Percentiles rank a stretch among this genome's conserved stretches.
Evolutionary conservation across 176 grass and related monocot species (phyloP).

Genomic region (Avena eriantha): DNA sequence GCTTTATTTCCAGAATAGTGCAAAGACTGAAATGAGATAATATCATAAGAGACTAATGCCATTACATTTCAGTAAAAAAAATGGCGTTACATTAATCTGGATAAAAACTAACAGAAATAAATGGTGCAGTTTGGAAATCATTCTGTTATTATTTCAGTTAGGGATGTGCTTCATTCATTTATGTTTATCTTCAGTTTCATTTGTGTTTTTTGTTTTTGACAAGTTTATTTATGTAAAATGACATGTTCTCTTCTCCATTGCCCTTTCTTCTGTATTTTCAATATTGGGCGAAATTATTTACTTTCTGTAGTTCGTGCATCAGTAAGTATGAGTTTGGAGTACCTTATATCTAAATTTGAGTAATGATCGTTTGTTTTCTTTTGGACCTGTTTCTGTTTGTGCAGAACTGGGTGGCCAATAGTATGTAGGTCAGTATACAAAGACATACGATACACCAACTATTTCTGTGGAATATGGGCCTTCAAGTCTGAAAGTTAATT

Average conservation of each 20-base stretch:
- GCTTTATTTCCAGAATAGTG: not conserved
- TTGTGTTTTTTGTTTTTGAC: not conserved
- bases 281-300: not conserved
- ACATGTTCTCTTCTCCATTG: not conserved
- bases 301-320: not conserved
- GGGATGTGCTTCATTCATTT: not conserved
- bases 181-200: not conserved
- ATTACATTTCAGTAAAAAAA: not conserved
- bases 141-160: not conserved
- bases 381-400: slow-evolving; percentile 24
- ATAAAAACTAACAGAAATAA: not conserved
- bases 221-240: not conserved
- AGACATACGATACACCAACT: not conserved
- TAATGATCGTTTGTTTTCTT: slow-evolving; percentile 9
- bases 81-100: not conserved
- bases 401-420: slow-evolving; percentile 42
- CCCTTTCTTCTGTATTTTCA: not conserved
- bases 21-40: not conserved
- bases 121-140: not conserved
- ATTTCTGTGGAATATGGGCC: slow-evolving; percentile 15
- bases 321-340: not conserved
- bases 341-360: not conserved
- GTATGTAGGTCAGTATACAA: slow-evolving; percentile 1
- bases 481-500: slow-evolving; percentile 3
- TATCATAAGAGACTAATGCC: not conserved